Evolutionary conservation across 1,284 basidiomycete species (phyloP), one percentile per base, ranked within the genome.

Genomic region (Xerocomus minutiporus): DNA sequence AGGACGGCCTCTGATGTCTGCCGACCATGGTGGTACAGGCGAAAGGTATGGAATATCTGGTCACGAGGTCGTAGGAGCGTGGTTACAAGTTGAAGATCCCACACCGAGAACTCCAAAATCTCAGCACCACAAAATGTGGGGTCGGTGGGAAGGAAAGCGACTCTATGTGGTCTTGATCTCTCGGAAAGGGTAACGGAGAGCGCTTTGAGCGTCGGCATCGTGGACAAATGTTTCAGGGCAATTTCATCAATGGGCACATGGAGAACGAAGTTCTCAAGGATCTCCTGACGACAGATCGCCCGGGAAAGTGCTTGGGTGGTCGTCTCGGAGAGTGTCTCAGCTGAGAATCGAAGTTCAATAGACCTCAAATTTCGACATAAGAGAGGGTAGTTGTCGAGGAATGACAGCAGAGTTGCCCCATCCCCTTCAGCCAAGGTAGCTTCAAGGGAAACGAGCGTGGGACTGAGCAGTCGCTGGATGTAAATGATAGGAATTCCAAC

Each of bases 381-480:
- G 9, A 29, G 13, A 12, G 52, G 51, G 26, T 44, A 51, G 23
- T n/a, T 53, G 3, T 59, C 44, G 31, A 61, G 35, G 42, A 61
- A 59, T 2, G 61, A 59, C 1, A 44, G 12, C 3, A 61, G 15
- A 12, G 36, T 50, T 12, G 28, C 43, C 2, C 36, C 42, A 20
- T 62, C 60, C n/a, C 15, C 40, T 39, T 55, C 60, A 13, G 8
- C 7, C 23, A 62, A 36, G 5, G n/a, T 46, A 1, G 17, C 60
- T 0, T 20, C 1, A 8, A 60, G 47, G 1, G 49, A 50, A 38
- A 55, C 38, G 11, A 60, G 61, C 1, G 51, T 32, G 11, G 55
- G 59, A 25, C 40, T 45, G 38, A 63, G 61, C 42, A 63, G 31
- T 12, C n/a, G 51, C 28, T 48, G 57, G 29, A 61, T 57, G 34